Evolutionary conservation across 768 basidiomycete genomes (phyloP), one percentile per base, ranked within the genome.

Genomic region (Tubosaeta brunneosetosa): DNA sequence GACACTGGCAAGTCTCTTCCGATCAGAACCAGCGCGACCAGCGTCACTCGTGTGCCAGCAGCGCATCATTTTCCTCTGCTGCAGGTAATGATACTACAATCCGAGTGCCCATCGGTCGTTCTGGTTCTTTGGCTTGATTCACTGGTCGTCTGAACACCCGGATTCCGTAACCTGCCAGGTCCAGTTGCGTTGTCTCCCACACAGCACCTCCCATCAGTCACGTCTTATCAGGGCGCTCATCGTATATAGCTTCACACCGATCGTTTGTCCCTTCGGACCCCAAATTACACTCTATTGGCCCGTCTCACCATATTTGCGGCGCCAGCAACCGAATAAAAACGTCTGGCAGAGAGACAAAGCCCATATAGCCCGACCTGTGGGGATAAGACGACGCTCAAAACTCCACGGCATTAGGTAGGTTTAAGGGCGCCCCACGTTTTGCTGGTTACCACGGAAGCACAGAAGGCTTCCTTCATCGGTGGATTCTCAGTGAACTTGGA

Each of bases 171-270:
- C 33, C n/a, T 42, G 33, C 41, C 29, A 55, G 33, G 45, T 55
- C 25, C 33, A 34, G 41, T 53, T 53, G 50, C 27, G 42, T 44
- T 51, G 25, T 52, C 62, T 71, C 67, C 64, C 67, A 71, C 63
- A 68, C 55, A 38, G 49, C 50, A 53, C 69, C 65, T 73, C 66
- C 71, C 75, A 80, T 77, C 77, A 79, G 71, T 77, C 75, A 76
- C 73, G 60, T 69, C 70, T 76, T 77, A 77, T 77, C 78, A 60
- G 65, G 66, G 57, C 60, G 61, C 55, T 63, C 69, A 69, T 71
- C 70, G 64, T 60, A 63, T 66, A 70, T 68, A 70, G 63, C 57
- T 66, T 67, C 67, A 68, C 63, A 60, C 63, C 3, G 22, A 64
- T 59, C 51, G 55, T 55, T 51, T 59, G 61, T 67, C 56, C 61